Conservation (phyloP, 768 basidiomycete genomes). For the Suillus spraguei region DNA sequence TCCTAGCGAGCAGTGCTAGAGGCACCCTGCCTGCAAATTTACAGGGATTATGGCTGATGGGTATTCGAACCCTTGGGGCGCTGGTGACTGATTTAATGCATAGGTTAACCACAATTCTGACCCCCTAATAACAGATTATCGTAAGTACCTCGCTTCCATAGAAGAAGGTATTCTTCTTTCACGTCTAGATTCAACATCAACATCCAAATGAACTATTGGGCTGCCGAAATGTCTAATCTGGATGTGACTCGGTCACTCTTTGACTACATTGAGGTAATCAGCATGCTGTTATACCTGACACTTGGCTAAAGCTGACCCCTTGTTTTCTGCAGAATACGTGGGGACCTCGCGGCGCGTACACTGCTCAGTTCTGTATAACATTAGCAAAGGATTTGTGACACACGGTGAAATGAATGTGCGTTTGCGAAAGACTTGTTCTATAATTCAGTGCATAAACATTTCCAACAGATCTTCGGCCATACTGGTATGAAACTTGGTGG, state of each 20-base stretch:
- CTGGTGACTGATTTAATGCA: conserved; percentile 43
- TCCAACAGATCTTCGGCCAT: conserved; percentile 67
- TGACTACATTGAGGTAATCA: conserved; percentile 63
- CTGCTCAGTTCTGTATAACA: conserved; percentile 73
- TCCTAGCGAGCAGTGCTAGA: conserved; percentile 62
- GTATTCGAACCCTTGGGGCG: conserved; percentile 57
- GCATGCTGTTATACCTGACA: background rate
- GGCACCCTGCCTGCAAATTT: conserved; percentile 70
- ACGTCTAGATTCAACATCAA: conserved; percentile 69
- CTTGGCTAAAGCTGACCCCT: background rate
- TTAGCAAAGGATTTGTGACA: conserved; percentile 74
- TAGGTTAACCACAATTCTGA: conserved; percentile 1
- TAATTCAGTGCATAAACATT: conserved; percentile 58
- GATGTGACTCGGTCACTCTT: conserved; percentile 62
- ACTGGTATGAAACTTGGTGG: conserved; percentile 72
- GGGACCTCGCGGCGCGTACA: conserved; percentile 70
- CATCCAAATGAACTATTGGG: conserved; percentile 85
- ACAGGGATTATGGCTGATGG: conserved; percentile 72
- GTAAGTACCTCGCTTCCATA: conserved; percentile 28
- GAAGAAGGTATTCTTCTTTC: background rate
- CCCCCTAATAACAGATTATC: conserved; percentile 41
- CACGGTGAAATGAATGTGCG: conserved; percentile 62
- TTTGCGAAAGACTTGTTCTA: conserved; percentile 23
- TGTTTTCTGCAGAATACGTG: conserved; percentile 59
- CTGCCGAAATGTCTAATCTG: conserved; percentile 67